Evolutionary conservation across 2,329 filamentous ascomycete species (phyloP), one percentile per base, ranked within the genome.

Genomic region (Alternaria panax): DNA sequence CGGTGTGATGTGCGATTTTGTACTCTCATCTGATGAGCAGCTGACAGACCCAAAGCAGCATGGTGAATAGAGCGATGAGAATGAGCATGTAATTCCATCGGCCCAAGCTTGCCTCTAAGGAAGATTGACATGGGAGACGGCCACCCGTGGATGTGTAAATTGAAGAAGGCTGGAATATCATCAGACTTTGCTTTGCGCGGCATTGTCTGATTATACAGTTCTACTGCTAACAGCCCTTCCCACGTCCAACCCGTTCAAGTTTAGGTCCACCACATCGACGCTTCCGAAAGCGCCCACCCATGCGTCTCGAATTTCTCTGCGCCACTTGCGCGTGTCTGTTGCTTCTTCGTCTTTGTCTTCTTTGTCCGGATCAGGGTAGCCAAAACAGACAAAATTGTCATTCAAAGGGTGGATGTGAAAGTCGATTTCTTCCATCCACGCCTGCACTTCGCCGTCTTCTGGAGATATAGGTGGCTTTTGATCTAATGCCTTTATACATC

Each of bases 1-100:
- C 30, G 81, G 82, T 1, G 72, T 85, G 16, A 79, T 74, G 71
- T 81, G 62, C 0, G 67, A 69, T 22, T 72, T 74, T 52, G 61
- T 20, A 7, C 36, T 55, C 8, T 62, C 20, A 12, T 72, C 1
- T 28, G 3, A 9, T 51, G 52, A 7, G 42, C 43, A 7, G 34
- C 7, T 51, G 20, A 32, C 4, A 4, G 20, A 48, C 5, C 8
- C 1, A 24, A 4, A 34, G 25, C 20, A 24, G 5, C 4, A 41
- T 14, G 5, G 18, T 16, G 38, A 14, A 24, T 16, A 24, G 12
- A 24, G 12, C 12, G 11, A 24, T 11, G 20, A 41, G 20, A 2
- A 16, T 24, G 18, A 0, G 5, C 11, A 41, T 41, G 6, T 24
- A 9, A 3, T 41, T 24, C 7, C 7, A 14, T 11, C 7, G 8